These are phyloP conservation scores for Acanthamoeba culbertsoni DNA, from an alignment of 208 protist genomes.

Conservation along the genomic window DNA sequence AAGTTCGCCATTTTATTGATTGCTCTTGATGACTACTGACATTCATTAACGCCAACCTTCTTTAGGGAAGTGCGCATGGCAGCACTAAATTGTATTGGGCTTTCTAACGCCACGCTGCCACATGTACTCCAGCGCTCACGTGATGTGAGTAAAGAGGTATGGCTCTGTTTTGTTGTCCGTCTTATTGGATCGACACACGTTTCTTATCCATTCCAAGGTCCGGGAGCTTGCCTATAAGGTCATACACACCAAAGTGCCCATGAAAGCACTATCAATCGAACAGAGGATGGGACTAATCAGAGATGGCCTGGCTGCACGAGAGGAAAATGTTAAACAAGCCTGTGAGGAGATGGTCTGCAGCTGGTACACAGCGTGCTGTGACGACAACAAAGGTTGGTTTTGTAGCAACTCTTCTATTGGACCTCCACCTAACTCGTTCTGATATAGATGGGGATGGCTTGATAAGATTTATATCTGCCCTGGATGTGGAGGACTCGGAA, in stretches of 20 bases:
- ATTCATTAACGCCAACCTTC: too few species aligned
- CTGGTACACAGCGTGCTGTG: not conserved
- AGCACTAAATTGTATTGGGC: not conserved
- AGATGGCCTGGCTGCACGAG: not conserved
- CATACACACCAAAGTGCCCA: not conserved
- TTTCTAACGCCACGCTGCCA: not conserved
- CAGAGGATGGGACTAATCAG: not conserved
- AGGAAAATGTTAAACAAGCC: not conserved
- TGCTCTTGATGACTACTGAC: too few species aligned
- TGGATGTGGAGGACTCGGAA: not conserved
- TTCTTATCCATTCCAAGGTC: not conserved
- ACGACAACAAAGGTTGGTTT: not conserved
- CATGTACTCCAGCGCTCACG: not conserved
- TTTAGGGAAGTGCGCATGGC: slow-evolving; percentile 54
- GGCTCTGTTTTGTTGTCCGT: not conserved
- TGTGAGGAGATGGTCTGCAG: slow-evolving; percentile 38
- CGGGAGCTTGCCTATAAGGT: not conserved
- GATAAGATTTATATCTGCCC: not conserved
- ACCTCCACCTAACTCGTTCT: not conserved
- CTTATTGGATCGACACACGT: not conserved
- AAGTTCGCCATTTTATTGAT: not conserved
- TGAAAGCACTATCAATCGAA: slow-evolving; percentile 22
- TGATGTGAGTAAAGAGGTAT: not conserved
- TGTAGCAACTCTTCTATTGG: not conserved
- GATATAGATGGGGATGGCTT: not conserved